Percentiles rank a stretch among this genome's conserved stretches.
Conservation (phyloP, 2,329 filamentous ascomycete species). For the Alternaria burnsii region DNA sequence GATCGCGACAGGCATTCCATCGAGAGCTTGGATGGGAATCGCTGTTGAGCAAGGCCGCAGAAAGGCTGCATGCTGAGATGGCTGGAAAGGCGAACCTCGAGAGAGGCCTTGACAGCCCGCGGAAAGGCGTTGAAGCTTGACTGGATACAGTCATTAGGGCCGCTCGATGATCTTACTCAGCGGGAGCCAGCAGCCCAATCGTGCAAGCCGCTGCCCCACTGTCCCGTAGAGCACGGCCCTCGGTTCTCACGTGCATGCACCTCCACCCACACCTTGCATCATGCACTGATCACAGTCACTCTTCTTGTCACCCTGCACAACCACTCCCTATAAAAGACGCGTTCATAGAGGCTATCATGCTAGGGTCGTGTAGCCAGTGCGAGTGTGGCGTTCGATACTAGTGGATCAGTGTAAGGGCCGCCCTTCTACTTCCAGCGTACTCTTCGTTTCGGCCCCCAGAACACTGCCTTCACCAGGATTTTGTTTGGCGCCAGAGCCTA, state of each 20-base stretch:
- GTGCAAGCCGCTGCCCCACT: constrained; percentile 19
- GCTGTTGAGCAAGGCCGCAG: constrained; percentile 26
- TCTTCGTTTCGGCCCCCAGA: constrained; percentile 29
- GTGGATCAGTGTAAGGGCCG: constrained; percentile 6
- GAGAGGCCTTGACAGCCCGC: neutral
- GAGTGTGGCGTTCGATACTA: neutral
- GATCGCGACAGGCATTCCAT: constrained; percentile 12
- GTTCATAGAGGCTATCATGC: neutral
- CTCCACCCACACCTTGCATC: constrained; percentile 6
- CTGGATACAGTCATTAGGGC: constrained; percentile 10
- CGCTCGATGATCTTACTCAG: constrained; percentile 29
- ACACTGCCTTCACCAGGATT: constrained; percentile 26
- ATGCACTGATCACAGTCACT: constrained; percentile 8
- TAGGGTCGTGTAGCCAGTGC: neutral
- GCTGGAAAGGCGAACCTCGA: constrained; percentile 21
- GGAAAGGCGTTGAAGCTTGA: constrained; percentile 7
- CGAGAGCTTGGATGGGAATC: constrained; percentile 13
- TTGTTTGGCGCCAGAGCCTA: constrained; percentile 20
- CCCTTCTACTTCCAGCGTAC: constrained; percentile 17
- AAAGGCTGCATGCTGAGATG: constrained; percentile 25
- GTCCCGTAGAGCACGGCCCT: constrained; percentile 8
- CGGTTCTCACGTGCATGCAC: constrained; percentile 22
- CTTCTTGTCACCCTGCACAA: constrained; percentile 13
- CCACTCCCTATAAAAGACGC: constrained; percentile 4
- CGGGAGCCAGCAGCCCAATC: constrained; percentile 18